These are phyloP conservation scores for Globisporangium apiculatum DNA, from an alignment of 352 stramenopile species.

Conservation along the genomic window DNA sequence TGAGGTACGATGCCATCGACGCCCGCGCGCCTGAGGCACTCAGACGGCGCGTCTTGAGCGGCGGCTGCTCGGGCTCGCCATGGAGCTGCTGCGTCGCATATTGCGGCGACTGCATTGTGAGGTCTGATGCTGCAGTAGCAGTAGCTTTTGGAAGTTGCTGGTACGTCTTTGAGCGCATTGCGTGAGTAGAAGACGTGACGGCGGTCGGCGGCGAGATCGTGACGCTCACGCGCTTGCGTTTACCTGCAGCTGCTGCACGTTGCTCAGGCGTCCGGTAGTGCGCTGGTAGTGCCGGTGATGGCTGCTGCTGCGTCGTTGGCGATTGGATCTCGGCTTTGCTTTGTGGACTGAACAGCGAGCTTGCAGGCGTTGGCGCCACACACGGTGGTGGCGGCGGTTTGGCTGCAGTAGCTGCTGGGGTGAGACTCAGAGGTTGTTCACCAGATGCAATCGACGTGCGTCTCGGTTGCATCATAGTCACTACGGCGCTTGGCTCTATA, in stretches of 20 bases:
- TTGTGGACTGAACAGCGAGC: not conserved
- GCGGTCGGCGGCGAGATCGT: constrained; percentile 9
- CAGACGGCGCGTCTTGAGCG: constrained; percentile 8
- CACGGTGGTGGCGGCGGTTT: not conserved
- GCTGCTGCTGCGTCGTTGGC: not conserved
- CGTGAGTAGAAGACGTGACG: not conserved
- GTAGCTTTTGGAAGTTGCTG: not conserved
- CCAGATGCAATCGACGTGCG: not conserved
- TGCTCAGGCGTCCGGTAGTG: constrained; percentile 7
- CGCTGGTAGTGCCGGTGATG: not conserved
- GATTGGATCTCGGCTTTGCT: constrained; percentile 9
- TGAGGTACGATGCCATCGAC: constrained; percentile 1
- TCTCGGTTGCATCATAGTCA: not conserved
- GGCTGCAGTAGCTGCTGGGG: not conserved
- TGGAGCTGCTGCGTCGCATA: constrained; percentile 3
- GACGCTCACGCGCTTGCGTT: constrained; percentile 9
- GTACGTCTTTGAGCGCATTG: not conserved
- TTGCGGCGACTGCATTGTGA: constrained; percentile 2
- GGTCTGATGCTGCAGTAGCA: too few species aligned
- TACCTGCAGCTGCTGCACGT: not conserved
- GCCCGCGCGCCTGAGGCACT: constrained; percentile 3
- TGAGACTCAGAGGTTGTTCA: not conserved
- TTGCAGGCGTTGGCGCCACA: not conserved
- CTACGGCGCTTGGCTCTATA: too few species aligned
- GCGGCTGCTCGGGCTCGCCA: constrained; percentile 6